Conservation (phyloP, 2,329 filamentous ascomycete genomes). For the Colletotrichum plurivorum region DNA sequence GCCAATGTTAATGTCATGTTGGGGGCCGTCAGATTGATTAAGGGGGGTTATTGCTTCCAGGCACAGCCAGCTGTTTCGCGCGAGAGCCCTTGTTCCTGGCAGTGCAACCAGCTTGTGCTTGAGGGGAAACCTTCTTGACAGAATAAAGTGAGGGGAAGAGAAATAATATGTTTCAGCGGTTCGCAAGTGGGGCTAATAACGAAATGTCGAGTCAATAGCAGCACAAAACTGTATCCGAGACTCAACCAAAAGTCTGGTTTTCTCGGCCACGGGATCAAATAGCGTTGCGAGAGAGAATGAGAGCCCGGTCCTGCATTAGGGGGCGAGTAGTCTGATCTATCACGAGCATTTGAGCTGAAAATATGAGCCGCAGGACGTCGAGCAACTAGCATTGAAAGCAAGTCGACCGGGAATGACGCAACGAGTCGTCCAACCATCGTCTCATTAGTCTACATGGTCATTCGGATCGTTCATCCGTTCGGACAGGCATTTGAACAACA, state of each 20-base stretch:
- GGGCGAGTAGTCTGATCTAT: not conserved
- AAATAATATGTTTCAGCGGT: slow-evolving; percentile 4
- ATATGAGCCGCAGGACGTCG: not conserved
- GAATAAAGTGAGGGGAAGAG: slow-evolving; percentile 1
- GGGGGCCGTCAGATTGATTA: slow-evolving; percentile 25
- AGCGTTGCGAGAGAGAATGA: not conserved
- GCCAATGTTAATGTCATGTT: not conserved
- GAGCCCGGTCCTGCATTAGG: not conserved
- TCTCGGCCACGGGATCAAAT: not conserved
- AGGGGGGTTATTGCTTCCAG: slow-evolving; percentile 14
- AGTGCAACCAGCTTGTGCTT: slow-evolving; percentile 12
- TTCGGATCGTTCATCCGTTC: slow-evolving; percentile 16
- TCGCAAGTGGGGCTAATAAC: not conserved
- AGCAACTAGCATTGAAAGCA: not conserved
- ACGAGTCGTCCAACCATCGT: not conserved
- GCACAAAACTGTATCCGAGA: slow-evolving; percentile 18
- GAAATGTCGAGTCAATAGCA: slow-evolving; percentile 7
- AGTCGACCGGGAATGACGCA: not conserved
- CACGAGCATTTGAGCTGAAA: not conserved
- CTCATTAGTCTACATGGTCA: not conserved
- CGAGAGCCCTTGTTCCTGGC: slow-evolving; percentile 1
- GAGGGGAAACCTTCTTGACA: slow-evolving; percentile 22
- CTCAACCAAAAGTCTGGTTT: slow-evolving; percentile 1
- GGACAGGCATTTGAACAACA: not conserved
- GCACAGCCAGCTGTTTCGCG: not conserved